Percentiles rank a stretch among this genome's conserved stretches.
phyloP scores from a whole-genome alignment of 2,329 filamentous ascomycete species.

The Colletotrichum tanaceti region DNA sequence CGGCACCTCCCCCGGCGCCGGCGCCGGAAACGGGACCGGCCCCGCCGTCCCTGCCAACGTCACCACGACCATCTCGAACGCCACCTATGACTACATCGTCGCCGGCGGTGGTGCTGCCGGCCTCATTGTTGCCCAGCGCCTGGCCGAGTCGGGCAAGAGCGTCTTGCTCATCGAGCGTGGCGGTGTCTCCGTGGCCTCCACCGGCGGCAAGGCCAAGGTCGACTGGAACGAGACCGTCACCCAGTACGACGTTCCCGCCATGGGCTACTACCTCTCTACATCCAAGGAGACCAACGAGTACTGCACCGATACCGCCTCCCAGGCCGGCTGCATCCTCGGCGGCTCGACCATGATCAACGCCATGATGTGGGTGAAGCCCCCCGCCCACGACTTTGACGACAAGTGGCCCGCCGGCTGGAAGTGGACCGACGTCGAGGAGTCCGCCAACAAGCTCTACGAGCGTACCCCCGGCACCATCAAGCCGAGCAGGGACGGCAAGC shows the following conservation, averaged over 20 bases:
- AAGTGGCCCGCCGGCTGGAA: constrained; percentile 42
- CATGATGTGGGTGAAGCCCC: constrained; percentile 45
- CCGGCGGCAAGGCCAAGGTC: constrained; percentile 41
- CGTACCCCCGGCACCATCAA: constrained; percentile 41
- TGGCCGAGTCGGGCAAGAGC: constrained; percentile 41
- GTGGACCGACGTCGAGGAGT: constrained; percentile 40
- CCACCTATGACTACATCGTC: constrained; percentile 41
- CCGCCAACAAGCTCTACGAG: constrained; percentile 42
- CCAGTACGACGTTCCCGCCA: constrained; percentile 42
- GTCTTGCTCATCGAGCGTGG: constrained; percentile 41
- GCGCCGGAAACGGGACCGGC: constrained; percentile 30
- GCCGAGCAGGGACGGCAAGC: constrained; percentile 41
- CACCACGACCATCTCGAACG: constrained; percentile 39
- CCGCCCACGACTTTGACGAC: constrained; percentile 40
- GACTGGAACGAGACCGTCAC: constrained; percentile 46
- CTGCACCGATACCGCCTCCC: constrained; percentile 46
- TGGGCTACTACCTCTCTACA: constrained; percentile 39
- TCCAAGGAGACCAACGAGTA: constrained; percentile 39
- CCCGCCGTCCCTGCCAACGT: constrained; percentile 30
- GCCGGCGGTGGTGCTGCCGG: constrained; percentile 41
- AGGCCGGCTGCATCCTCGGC: constrained; percentile 49
- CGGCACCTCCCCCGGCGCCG: constrained; percentile 28
- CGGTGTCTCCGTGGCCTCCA: constrained; percentile 31
- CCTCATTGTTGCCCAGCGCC: constrained; percentile 38
- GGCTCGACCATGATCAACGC: constrained; percentile 48